Conservation (phyloP, 2,329 filamentous ascomycete genomes). For the Aspergillus clavatus region DNA sequence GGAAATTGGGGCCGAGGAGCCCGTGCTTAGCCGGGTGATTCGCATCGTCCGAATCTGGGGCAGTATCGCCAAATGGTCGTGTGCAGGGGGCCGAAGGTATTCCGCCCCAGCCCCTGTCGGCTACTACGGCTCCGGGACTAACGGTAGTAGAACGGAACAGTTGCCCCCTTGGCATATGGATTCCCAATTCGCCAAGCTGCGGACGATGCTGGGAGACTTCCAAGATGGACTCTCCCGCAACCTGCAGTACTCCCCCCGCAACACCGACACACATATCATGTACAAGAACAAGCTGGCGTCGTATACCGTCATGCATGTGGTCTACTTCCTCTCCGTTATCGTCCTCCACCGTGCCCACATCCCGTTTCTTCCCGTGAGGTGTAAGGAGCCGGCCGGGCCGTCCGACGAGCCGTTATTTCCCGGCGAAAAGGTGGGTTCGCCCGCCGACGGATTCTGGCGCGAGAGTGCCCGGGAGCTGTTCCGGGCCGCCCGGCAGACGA, state of each 20-base stretch:
- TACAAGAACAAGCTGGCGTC: constrained; percentile 47
- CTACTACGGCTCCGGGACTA: neutral
- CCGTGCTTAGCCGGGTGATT: constrained; percentile 52
- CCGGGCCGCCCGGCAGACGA: constrained; percentile 49
- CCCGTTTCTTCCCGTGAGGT: constrained; percentile 50
- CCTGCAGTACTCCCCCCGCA: constrained; percentile 47
- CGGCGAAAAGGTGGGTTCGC: constrained; percentile 39
- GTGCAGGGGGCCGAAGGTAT: constrained; percentile 50
- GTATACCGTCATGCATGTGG: constrained; percentile 53
- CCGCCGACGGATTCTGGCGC: constrained; percentile 51
- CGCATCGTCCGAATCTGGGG: constrained; percentile 53
- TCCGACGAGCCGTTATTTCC: constrained; percentile 48
- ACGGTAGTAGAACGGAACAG: constrained; percentile 38
- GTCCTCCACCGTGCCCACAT: constrained; percentile 54
- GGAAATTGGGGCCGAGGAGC: constrained; percentile 51
- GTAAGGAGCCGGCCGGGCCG: constrained; percentile 48
- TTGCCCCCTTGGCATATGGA: constrained; percentile 51
- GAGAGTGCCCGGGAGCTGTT: constrained; percentile 49
- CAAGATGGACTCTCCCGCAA: constrained; percentile 49
- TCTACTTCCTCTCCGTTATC: constrained; percentile 52
- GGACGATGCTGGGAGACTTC: constrained; percentile 45
- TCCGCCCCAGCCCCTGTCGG: constrained; percentile 1
- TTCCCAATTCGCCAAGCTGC: constrained; percentile 46
- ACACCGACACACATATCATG: constrained; percentile 52
- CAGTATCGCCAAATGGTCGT: constrained; percentile 53